phyloP scores from a whole-genome alignment of 805 yeast species.

The Wickerhamomyces chambardii region DNA sequence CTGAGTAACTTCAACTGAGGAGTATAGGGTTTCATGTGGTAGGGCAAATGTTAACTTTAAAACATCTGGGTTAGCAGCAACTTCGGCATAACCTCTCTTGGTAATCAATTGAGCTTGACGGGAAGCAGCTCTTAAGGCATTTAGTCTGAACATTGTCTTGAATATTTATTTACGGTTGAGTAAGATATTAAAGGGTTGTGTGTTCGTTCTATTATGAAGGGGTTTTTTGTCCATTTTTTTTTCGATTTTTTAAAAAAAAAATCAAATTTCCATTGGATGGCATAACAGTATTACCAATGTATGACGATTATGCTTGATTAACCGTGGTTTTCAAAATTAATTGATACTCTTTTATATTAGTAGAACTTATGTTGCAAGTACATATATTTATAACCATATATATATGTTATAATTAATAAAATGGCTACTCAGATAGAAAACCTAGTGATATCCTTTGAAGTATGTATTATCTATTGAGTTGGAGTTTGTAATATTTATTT shows the following conservation, averaged over 20 bases:
- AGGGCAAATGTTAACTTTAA: conserved; percentile 84
- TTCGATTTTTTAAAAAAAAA: not conserved
- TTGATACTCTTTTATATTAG: too few relatives aligned
- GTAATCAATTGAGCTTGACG: conserved; percentile 39
- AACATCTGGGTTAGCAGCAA: conserved; percentile 49
- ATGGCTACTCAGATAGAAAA: conserved; percentile 12
- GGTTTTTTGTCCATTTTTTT: not conserved
- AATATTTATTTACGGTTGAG: too few relatives aligned
- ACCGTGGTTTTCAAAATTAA: too few relatives aligned
- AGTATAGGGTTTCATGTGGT: conserved; percentile 69
- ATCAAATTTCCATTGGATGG: not conserved
- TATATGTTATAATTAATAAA: too few relatives aligned
- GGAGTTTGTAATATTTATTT: too few relatives aligned
- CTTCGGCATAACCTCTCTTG: conserved; percentile 89
- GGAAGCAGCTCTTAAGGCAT: conserved; percentile 16
- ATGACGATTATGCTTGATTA: not conserved
- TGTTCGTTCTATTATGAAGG: not conserved
- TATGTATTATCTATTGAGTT: not conserved
- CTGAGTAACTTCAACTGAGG: conserved; percentile 44
- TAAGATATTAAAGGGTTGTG: too few relatives aligned
- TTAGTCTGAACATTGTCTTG: conserved; percentile 18
- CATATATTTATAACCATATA: too few relatives aligned
- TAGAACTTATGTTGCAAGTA: too few relatives aligned
- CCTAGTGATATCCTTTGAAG: conserved; percentile 7
- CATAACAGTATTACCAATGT: too few relatives aligned